phyloP scores from a whole-genome alignment of 257 asterid genomes.

The Solanum etuberosum region DNA sequence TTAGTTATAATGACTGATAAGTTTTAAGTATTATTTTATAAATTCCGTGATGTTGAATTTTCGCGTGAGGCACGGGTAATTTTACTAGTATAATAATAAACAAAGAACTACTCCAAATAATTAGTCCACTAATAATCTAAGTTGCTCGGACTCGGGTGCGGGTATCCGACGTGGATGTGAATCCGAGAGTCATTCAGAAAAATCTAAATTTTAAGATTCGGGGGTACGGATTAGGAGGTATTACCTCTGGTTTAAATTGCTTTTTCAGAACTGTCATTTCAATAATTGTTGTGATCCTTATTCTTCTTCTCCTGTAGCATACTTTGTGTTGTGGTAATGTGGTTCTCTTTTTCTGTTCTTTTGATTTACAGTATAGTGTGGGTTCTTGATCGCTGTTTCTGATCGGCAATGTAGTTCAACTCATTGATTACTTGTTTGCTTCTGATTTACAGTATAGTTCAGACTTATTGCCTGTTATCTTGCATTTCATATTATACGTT shows the following conservation, averaged over 20 bases:
- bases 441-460: background rate
- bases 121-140: background rate
- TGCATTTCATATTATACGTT: background rate
- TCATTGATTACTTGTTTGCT: background rate
- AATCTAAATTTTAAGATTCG: background rate
- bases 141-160: background rate
- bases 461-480: background rate
- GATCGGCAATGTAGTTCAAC: background rate
- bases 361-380: background rate
- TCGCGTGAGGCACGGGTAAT: no score
- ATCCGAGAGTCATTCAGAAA: background rate
- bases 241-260: background rate
- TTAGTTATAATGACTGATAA: no score
- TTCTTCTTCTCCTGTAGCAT: background rate
- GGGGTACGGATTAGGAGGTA: background rate
- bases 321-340: background rate
- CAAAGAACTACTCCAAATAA: background rate
- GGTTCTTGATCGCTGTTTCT: background rate
- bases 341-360: background rate
- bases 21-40: no score
- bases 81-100: no score
- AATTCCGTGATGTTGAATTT: no score
- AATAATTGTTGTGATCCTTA: background rate
- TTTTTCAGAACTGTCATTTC: background rate
- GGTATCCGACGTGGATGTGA: background rate